Conservation (phyloP, 345 rosid species). For the Barbarea vulgaris region DNA sequence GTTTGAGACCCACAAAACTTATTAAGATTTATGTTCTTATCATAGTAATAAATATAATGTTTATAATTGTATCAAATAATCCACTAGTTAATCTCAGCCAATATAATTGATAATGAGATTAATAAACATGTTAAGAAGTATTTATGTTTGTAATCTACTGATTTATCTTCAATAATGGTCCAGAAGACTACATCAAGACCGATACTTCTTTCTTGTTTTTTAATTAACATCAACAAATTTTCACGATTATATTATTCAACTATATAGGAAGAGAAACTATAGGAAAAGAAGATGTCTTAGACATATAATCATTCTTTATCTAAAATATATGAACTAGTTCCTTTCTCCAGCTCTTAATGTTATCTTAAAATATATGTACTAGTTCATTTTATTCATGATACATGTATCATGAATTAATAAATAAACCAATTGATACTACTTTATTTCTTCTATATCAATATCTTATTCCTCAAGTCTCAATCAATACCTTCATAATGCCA, state of each 20-base stretch:
- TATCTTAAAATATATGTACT: too few relatives aligned
- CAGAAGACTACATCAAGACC: not conserved
- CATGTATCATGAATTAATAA: not conserved
- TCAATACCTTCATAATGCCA: constrained; percentile 91
- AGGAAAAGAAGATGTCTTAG: not conserved
- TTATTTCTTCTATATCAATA: not conserved
- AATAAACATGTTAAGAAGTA: not conserved
- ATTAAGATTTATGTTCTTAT: not conserved
- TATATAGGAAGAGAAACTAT: not conserved
- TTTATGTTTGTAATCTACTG: not conserved
- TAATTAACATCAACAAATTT: not conserved
- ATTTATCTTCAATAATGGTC: not conserved
- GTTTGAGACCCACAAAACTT: not conserved
- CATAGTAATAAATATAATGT: not conserved
- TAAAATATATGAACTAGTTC: not conserved
- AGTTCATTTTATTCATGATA: too few relatives aligned
- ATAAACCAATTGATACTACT: not conserved
- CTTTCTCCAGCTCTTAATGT: not conserved
- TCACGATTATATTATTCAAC: not conserved
- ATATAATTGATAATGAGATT: not conserved
- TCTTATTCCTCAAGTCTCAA: not conserved
- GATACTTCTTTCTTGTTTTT: not conserved
- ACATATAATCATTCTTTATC: not conserved
- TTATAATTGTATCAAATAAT: not conserved
- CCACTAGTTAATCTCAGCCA: not conserved